These are phyloP conservation scores for Phytophthora tentaculata DNA, from an alignment of 352 stramenopile species.

Conservation along the genomic window DNA sequence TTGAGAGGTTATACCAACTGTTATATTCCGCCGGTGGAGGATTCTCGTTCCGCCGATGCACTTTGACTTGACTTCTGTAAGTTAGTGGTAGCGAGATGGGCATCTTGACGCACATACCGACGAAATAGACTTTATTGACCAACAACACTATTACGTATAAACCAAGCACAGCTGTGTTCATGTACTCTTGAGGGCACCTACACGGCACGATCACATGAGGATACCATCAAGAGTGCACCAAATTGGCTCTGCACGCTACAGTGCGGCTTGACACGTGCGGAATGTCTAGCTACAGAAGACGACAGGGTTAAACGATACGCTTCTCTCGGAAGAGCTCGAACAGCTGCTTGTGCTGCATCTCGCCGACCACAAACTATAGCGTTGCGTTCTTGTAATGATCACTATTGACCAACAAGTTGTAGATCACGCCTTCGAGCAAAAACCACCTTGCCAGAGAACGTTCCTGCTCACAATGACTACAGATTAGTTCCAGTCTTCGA, in stretches of 20 bases:
- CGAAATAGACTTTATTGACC: conserved; percentile 4
- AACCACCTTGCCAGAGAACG: conserved; percentile 80
- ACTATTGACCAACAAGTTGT: conserved; percentile 69
- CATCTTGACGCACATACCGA: conserved; percentile 2
- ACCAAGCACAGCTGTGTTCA: too few species aligned
- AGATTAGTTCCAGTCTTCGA: conserved; percentile 4
- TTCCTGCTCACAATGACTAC: conserved; percentile 40
- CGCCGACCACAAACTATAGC: conserved; percentile 76
- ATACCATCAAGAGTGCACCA: conserved; percentile 13
- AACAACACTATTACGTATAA: too few species aligned
- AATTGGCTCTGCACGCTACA: conserved; percentile 13
- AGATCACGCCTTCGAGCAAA: conserved; percentile 87
- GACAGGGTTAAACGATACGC: conserved; percentile 48
- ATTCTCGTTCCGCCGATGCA: conserved; percentile 22
- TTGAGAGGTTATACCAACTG: conserved; percentile 13
- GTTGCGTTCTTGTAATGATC: conserved; percentile 79
- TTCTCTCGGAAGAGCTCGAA: conserved; percentile 69
- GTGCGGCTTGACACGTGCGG: conserved; percentile 1
- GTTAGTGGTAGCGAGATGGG: neutral
- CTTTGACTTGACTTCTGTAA: conserved; percentile 27
- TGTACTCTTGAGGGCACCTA: conserved; percentile 13
- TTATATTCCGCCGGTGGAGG: conserved; percentile 49
- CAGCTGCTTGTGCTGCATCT: conserved; percentile 83
- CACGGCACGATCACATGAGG: conserved; percentile 2
- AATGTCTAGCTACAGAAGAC: conserved; percentile 7